Conservation (phyloP, 139 green algal genomes). For the Chlamydomonas sp. region DNA sequence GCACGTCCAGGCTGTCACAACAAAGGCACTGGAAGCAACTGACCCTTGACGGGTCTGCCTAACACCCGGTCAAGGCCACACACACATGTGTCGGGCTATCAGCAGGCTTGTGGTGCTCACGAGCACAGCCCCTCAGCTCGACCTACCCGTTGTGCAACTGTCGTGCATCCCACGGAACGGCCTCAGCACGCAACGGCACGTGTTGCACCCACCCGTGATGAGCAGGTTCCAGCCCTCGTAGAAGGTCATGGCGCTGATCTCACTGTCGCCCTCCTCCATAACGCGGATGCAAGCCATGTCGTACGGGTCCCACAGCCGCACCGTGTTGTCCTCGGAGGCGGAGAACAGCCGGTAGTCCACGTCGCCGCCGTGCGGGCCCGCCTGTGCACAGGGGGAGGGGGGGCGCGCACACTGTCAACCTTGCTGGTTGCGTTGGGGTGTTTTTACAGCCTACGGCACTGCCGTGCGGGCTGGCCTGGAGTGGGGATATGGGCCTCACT, state of each 20-base stretch:
- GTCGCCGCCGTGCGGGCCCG: background rate
- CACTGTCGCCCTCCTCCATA: constrained; percentile 51
- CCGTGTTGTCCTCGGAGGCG: constrained; percentile 42
- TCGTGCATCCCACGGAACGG: background rate
- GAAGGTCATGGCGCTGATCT: constrained; percentile 71
- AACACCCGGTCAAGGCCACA: too few species aligned
- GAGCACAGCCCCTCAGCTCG: too few species aligned
- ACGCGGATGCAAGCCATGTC: constrained; percentile 71
- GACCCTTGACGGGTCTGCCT: background rate
- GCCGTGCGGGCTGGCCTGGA: constrained; percentile 3
- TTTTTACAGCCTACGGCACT: too few species aligned
- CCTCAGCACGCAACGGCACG: background rate
- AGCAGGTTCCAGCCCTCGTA: constrained; percentile 62
- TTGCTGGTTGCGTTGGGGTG: too few species aligned
- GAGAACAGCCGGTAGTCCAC: constrained; percentile 47
- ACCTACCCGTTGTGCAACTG: background rate
- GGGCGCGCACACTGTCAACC: too few species aligned
- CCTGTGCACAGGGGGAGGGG: too few species aligned
- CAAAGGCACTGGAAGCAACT: constrained; percentile 2
- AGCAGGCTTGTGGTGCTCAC: too few species aligned
- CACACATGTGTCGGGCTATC: too few species aligned
- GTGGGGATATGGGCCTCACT: background rate
- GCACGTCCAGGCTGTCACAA: background rate
- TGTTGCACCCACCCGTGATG: constrained; percentile 51
- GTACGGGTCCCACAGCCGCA: constrained; percentile 75